Conservation (phyloP, 169 alveolate genomes). For the Amoebophrya sp. region DNA sequence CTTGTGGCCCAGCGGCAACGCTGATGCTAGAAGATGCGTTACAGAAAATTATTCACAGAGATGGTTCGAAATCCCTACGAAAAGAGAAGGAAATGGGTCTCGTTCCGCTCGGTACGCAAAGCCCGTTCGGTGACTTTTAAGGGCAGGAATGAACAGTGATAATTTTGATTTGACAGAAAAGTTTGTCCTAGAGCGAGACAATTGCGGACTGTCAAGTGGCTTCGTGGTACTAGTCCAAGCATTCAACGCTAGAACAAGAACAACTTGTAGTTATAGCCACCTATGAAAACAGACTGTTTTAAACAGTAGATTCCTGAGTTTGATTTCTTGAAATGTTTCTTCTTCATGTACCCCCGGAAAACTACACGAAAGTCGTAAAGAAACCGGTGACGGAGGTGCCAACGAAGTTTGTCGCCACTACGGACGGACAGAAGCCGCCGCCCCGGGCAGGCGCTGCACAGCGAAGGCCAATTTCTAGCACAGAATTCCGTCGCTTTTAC, state of each 20-base stretch:
- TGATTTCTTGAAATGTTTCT: no score
- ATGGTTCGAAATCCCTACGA: background rate
- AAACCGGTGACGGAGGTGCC: background rate
- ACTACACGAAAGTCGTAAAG: background rate
- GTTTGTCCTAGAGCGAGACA: no score
- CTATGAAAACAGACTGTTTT: no score
- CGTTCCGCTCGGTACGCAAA: background rate
- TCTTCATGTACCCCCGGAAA: no score
- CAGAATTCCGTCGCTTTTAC: background rate
- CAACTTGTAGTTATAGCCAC: no score
- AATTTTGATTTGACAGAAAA: no score
- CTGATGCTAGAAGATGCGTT: background rate
- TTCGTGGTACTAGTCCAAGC: no score
- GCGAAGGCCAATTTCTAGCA: background rate
- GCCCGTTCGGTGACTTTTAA: background rate
- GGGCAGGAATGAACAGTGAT: no score
- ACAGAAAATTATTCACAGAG: background rate
- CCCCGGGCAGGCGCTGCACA: background rate
- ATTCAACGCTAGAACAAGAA: no score
- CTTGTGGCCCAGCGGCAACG: background rate
- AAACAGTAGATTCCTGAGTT: no score
- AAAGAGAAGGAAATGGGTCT: background rate
- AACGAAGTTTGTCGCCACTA: background rate
- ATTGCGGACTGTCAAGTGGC: no score
- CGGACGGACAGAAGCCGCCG: background rate